phyloP scores from a whole-genome alignment of 176 grass and related monocot genomes.

The Triticum turgidum region DNA sequence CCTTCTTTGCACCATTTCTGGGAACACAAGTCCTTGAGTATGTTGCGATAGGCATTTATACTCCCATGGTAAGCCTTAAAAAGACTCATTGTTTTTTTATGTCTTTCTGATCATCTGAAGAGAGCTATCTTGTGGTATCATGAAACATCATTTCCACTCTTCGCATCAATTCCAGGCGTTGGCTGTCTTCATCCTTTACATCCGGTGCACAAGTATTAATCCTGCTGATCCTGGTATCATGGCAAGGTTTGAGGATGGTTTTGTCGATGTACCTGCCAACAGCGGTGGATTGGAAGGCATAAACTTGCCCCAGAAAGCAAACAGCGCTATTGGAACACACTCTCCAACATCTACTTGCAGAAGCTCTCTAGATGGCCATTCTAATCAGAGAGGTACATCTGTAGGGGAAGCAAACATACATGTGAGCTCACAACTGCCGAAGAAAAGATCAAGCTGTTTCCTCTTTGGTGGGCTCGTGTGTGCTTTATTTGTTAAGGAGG shows the following conservation, averaged over 20 bases:
- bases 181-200: constrained; percentile 92
- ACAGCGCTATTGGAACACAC: constrained; percentile 53
- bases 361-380: constrained; percentile 74
- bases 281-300: constrained; percentile 42
- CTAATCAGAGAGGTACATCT: constrained; percentile 56
- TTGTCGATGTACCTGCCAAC: constrained; percentile 55
- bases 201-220: constrained; percentile 98
- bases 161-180: constrained; percentile 60
- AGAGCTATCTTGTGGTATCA: constrained; percentile 19
- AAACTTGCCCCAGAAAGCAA: constrained; percentile 44
- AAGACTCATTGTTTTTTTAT: not conserved
- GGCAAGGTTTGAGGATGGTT: constrained; percentile 82
- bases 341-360: constrained; percentile 65
- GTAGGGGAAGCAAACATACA: constrained; percentile 39
- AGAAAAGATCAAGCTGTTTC: constrained; percentile 70
- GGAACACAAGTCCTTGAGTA: constrained; percentile 70
- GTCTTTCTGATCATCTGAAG: not conserved
- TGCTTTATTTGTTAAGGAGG: constrained; percentile 86
- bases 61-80: constrained; percentile 73
- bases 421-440: constrained; percentile 31
- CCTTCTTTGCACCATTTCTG: constrained; percentile 96
- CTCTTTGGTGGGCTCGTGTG: constrained; percentile 71
- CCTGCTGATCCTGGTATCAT: constrained; percentile 98
- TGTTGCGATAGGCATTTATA: constrained; percentile 70
- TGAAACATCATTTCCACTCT: constrained; percentile 20